A percentile compares a stretch with the other conserved stretches of the same genome.
Conservation (phyloP, 139 green algal genomes). For the Chlorella vulgaris region DNA sequence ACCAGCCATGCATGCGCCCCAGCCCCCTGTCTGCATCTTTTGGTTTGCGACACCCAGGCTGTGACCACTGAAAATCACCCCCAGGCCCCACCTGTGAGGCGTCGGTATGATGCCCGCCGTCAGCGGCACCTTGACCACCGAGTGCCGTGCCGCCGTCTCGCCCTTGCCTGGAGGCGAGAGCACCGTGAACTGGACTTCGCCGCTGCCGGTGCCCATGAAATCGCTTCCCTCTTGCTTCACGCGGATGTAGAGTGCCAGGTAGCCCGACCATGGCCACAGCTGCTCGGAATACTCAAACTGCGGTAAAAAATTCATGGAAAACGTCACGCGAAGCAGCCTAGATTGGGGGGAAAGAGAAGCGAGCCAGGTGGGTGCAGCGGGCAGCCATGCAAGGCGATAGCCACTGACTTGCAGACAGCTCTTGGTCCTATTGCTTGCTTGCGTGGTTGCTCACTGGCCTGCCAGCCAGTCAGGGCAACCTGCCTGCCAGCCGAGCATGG, state of each 20-base stretch:
- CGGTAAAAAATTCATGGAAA: not conserved
- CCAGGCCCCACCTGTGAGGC: constrained; percentile 54
- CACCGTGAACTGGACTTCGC: constrained; percentile 75
- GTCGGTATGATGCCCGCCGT: constrained; percentile 70
- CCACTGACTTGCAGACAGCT: too few relatives aligned
- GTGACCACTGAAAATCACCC: too few relatives aligned
- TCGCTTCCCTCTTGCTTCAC: constrained; percentile 60
- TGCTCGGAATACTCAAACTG: constrained; percentile 46
- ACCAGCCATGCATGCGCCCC: not conserved
- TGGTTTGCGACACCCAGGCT: too few relatives aligned
- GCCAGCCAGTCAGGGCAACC: too few relatives aligned
- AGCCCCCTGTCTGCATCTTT: too few relatives aligned
- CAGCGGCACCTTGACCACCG: constrained; percentile 69
- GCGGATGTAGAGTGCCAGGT: constrained; percentile 87
- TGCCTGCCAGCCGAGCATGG: too few relatives aligned
- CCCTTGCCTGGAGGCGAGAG: constrained; percentile 65
- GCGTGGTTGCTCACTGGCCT: too few relatives aligned
- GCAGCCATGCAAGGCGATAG: not conserved
- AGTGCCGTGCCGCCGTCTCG: constrained; percentile 35
- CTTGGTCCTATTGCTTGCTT: too few relatives aligned
- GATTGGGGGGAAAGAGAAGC: too few relatives aligned
- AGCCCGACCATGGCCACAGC: constrained; percentile 97
- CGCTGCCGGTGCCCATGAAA: constrained; percentile 47
- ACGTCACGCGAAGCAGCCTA: too few relatives aligned
- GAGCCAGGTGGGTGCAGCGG: not conserved